Conservation (phyloP, 495 filamentous ascomycete species). For the Tetracladium marchalianum region DNA sequence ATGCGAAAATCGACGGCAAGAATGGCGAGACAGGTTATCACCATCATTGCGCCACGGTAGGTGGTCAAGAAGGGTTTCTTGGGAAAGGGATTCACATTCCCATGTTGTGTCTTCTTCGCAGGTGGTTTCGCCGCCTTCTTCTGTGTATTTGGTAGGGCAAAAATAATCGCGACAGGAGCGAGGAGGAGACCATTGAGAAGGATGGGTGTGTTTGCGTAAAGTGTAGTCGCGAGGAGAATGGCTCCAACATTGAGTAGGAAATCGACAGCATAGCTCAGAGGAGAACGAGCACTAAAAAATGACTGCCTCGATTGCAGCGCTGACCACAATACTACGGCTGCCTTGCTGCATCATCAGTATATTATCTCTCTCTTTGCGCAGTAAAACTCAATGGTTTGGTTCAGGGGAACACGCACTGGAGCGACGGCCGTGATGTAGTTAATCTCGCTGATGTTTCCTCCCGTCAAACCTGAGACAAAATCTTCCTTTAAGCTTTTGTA, state of each 20-base stretch:
- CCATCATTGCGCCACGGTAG: slow-evolving; percentile 84
- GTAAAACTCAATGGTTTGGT: background rate
- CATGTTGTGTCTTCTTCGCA: slow-evolving; percentile 25
- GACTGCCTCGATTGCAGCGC: slow-evolving; percentile 76
- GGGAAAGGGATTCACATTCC: slow-evolving; percentile 46
- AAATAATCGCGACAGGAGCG: slow-evolving; percentile 34
- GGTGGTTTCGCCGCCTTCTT: slow-evolving; percentile 48
- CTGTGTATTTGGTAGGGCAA: slow-evolving; percentile 18
- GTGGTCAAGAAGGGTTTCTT: slow-evolving; percentile 84
- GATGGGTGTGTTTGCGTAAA: slow-evolving; percentile 69
- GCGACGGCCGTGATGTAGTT: slow-evolving; percentile 75
- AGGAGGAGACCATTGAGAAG: slow-evolving; percentile 70
- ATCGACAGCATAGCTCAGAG: slow-evolving; percentile 60
- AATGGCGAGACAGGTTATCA: slow-evolving; percentile 86
- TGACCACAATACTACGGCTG: slow-evolving; percentile 79
- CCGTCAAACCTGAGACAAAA: slow-evolving; percentile 88
- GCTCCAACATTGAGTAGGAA: slow-evolving; percentile 78
- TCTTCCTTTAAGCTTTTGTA: slow-evolving; percentile 91
- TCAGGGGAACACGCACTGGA: slow-evolving; percentile 53
- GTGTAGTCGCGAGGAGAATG: slow-evolving; percentile 73
- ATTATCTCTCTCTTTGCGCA: too few relatives aligned
- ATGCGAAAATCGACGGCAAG: slow-evolving; percentile 93
- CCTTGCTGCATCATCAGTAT: slow-evolving; percentile 32
- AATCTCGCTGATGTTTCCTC: slow-evolving; percentile 76
- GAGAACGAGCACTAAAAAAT: slow-evolving; percentile 69